These are phyloP conservation scores for Plicaturopsis crispa DNA, from an alignment of 768 basidiomycete species.

Conservation along the genomic window DNA sequence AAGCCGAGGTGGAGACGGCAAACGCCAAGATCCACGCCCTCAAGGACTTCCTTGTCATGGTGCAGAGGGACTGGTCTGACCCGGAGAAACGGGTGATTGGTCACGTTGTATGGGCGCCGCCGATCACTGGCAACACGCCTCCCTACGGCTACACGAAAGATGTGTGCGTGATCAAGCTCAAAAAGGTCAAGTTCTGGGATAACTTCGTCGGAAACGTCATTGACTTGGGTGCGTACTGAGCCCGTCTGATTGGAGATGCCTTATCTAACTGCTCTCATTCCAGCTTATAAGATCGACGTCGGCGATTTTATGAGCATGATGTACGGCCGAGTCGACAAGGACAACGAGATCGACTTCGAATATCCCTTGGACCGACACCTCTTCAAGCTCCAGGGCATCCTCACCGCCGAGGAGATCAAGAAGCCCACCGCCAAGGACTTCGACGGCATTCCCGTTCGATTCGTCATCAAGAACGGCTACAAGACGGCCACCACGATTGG, in stretches of 20 bases:
- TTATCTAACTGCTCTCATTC: constrained; percentile 12
- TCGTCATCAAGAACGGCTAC: constrained; percentile 15
- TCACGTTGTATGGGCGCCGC: constrained; percentile 29
- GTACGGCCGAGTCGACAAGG: constrained; percentile 7
- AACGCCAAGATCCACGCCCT: constrained; percentile 17
- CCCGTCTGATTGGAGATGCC: constrained; percentile 14
- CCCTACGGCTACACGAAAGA: constrained; percentile 28
- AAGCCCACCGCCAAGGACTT: constrained; percentile 10
- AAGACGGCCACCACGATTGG: constrained; percentile 17
- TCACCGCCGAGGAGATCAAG: constrained; percentile 10
- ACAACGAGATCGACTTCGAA: constrained; percentile 5
- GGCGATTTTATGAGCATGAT: constrained; percentile 8
- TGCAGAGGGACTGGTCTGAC: constrained; percentile 26
- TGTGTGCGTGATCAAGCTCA: constrained; percentile 29
- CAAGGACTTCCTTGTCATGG: constrained; percentile 23
- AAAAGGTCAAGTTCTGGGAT: constrained; percentile 26
- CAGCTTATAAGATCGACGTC: background rate
- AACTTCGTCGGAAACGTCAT: constrained; percentile 27
- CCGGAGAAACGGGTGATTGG: constrained; percentile 27
- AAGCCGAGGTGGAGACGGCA: constrained; percentile 13
- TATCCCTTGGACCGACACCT: constrained; percentile 15
- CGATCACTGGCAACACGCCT: constrained; percentile 18
- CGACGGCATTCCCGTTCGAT: constrained; percentile 8
- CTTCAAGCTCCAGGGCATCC: constrained; percentile 9
- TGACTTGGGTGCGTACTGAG: constrained; percentile 26